Percentiles rank a stretch among this genome's conserved stretches.
These are phyloP conservation scores for Sporothrix mexicana DNA, from an alignment of 2,329 filamentous ascomycete species.

Conservation along the genomic window DNA sequence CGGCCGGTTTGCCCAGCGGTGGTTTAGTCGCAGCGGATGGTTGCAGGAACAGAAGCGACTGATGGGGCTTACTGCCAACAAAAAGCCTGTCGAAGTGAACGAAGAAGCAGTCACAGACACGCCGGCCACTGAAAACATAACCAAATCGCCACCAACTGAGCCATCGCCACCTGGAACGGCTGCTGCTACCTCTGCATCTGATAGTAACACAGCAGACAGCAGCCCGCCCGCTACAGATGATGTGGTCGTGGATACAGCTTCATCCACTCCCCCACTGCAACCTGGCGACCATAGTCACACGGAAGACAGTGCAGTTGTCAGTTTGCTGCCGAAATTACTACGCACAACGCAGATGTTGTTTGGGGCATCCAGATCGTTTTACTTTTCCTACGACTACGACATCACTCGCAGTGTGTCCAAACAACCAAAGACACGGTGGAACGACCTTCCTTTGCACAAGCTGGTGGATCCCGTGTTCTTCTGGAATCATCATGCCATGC, in stretches of 20 bases:
- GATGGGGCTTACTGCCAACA: conserved; percentile 67
- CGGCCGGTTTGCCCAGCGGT: conserved; percentile 85
- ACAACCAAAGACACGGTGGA: conserved; percentile 46
- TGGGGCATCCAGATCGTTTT: conserved; percentile 82
- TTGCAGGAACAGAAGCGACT: conserved; percentile 71
- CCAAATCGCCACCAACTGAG: background rate
- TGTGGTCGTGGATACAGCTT: background rate
- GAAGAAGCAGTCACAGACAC: conserved; percentile 34
- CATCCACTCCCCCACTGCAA: conserved; percentile 17
- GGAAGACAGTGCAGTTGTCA: conserved; percentile 50
- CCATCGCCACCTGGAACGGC: background rate
- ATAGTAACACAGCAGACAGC: background rate
- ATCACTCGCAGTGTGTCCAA: conserved; percentile 71
- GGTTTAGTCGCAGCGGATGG: conserved; percentile 89
- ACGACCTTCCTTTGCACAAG: conserved; percentile 68
- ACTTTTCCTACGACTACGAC: conserved; percentile 93
- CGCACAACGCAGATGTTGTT: conserved; percentile 85
- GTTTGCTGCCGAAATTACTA: conserved; percentile 81
- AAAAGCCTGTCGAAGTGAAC: conserved; percentile 46
- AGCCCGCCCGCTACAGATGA: background rate
- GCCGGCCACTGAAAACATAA: background rate
- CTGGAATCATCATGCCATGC: conserved; percentile 82
- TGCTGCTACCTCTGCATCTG: background rate
- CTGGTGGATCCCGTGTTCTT: conserved; percentile 81
- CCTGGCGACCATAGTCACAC: conserved; percentile 26